Evolutionary conservation across 2,329 filamentous ascomycete genomes (phyloP).

Genomic region (Xylaria sp.): DNA sequence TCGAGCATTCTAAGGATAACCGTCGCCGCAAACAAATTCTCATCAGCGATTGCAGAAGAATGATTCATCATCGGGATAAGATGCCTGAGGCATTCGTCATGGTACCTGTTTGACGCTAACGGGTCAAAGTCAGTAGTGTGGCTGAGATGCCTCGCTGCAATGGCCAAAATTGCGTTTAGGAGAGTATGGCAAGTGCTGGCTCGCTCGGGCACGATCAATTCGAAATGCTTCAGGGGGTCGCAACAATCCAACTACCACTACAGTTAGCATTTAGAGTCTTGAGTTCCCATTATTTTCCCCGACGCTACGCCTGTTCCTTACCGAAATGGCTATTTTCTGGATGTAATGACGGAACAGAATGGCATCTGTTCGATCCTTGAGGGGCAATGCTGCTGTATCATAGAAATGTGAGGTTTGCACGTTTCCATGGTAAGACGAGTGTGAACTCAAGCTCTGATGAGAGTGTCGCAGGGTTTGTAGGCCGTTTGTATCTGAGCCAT

Average conservation of each 20-base stretch:
- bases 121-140: conserved; percentile 55
- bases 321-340: conserved; percentile 44
- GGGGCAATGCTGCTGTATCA: conserved; percentile 36
- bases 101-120: conserved; percentile 57
- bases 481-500: conserved; percentile 14
- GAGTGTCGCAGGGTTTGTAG: conserved; percentile 21
- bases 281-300: background rate
- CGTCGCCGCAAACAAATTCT: conserved; percentile 58
- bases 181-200: conserved; percentile 58
- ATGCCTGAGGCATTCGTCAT: conserved; percentile 57
- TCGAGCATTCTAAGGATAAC: conserved; percentile 60
- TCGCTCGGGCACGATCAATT: conserved; percentile 57
- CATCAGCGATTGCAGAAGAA: conserved; percentile 49
- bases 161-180: conserved; percentile 62
- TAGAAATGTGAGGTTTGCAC: conserved; percentile 28
- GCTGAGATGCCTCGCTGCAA: conserved; percentile 60
- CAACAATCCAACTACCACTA: conserved; percentile 40
- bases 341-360: conserved; percentile 45
- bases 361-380: conserved; percentile 42
- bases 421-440: conserved; percentile 21
- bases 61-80: conserved; percentile 55
- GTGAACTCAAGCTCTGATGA: conserved; percentile 5
- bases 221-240: conserved; percentile 53
- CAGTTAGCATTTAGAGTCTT: conserved; percentile 23
- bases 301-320: conserved; percentile 31